Evolutionary conservation across 345 rosid species (phyloP).

Genomic region (Lagerstroemia speciosa): DNA sequence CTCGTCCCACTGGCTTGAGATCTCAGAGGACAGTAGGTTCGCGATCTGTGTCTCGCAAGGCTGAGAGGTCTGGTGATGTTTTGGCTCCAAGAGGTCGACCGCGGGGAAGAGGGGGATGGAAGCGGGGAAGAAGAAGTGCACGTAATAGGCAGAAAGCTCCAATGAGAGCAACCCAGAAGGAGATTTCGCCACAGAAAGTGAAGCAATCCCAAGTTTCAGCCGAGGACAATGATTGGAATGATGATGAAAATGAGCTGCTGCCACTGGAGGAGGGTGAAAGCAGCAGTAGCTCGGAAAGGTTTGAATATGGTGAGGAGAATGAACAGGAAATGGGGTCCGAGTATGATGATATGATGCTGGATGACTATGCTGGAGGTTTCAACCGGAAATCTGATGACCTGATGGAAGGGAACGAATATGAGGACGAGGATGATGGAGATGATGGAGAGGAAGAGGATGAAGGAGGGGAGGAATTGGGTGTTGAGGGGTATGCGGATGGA

Average conservation of each 20-base stretch:
- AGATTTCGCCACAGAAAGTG: background rate
- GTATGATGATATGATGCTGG: constrained; percentile 24
- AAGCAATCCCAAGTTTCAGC: background rate
- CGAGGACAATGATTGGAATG: constrained; percentile 6
- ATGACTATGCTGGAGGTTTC: constrained; percentile 30
- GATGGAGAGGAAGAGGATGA: constrained; percentile 15
- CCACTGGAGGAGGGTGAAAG: constrained; percentile 12
- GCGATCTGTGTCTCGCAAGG: constrained; percentile 38
- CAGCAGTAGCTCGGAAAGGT: no score
- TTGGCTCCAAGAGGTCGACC: constrained; percentile 38
- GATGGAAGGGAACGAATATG: constrained; percentile 33
- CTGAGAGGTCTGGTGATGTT: constrained; percentile 12
- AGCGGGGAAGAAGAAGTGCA: constrained; percentile 46
- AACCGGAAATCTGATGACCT: constrained; percentile 30
- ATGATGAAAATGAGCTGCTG: constrained; percentile 25
- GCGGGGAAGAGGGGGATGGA: constrained; percentile 37
- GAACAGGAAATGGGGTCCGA: constrained; percentile 33
- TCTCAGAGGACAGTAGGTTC: constrained; percentile 25
- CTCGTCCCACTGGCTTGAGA: constrained; percentile 36
- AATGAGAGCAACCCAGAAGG: constrained; percentile 18
- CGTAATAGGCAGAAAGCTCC: constrained; percentile 41
- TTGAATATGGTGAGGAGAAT: constrained; percentile 9
- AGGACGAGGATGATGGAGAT: no score
- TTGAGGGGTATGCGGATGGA: constrained; percentile 42
- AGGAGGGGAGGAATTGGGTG: constrained; percentile 32